A percentile compares a stretch with the other conserved stretches of the same genome.
phyloP scores from a whole-genome alignment of 2,329 filamentous ascomycete genomes.

The Seiridium cupressi region DNA sequence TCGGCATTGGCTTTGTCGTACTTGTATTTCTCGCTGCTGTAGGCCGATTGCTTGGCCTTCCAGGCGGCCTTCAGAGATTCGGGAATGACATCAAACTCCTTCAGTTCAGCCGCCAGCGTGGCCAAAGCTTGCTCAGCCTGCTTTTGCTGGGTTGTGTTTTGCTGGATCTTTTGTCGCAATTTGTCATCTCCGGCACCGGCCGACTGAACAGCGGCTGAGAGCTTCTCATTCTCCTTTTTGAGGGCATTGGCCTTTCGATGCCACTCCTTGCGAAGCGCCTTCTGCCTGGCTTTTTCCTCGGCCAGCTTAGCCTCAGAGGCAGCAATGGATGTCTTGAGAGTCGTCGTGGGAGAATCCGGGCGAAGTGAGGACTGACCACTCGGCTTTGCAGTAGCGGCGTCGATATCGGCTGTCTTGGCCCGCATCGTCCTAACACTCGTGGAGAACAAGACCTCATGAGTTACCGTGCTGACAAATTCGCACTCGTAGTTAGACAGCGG shows the following conservation, averaged over 20 bases:
- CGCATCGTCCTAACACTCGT: constrained; percentile 67
- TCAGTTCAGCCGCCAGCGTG: constrained; percentile 58
- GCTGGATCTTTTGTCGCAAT: constrained; percentile 70
- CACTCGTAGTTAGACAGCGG: constrained; percentile 75
- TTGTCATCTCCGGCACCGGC: constrained; percentile 74
- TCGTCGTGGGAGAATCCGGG: constrained; percentile 75
- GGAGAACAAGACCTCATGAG: constrained; percentile 66
- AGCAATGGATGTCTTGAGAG: constrained; percentile 72
- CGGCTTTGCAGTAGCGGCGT: constrained; percentile 30
- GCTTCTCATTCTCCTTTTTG: constrained; percentile 71
- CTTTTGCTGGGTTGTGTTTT: constrained; percentile 72
- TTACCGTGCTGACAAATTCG: constrained; percentile 70
- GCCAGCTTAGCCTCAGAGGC: constrained; percentile 68
- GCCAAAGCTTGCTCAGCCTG: constrained; percentile 58
- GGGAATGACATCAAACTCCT: constrained; percentile 62
- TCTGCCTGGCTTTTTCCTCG: constrained; percentile 68
- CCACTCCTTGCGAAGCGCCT: constrained; percentile 72
- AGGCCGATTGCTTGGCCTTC: constrained; percentile 50
- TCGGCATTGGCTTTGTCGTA: constrained; percentile 56
- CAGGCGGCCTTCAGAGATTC: constrained; percentile 59
- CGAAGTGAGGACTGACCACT: constrained; percentile 60
- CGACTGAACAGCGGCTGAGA: constrained; percentile 64
- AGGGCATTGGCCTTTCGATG: constrained; percentile 65
- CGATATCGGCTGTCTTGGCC: constrained; percentile 42
- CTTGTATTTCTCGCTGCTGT: constrained; percentile 54